A percentile compares a stretch with the other conserved stretches of the same genome.
Conservation (phyloP, 192 early-diverging fungal species). For the Helicostylum pulchrum region DNA sequence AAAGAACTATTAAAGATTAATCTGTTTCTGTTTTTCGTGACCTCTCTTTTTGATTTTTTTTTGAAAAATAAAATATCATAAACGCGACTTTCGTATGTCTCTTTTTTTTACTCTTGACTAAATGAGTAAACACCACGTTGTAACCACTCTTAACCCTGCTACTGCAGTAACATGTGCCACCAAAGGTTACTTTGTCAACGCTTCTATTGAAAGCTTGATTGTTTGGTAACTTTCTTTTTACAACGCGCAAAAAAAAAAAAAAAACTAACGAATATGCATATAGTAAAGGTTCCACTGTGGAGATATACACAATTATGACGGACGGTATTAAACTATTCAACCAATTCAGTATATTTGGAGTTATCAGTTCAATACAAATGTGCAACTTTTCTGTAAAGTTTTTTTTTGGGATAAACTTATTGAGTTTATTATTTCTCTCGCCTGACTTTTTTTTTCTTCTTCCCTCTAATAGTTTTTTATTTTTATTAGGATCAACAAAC, state of each 20-base stretch:
- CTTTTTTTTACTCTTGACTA: too few relatives aligned
- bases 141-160: slow-evolving; percentile 77
- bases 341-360: slow-evolving; percentile 68
- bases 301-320: slow-evolving; percentile 46
- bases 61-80: too few relatives aligned
- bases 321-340: slow-evolving; percentile 48
- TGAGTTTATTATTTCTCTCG: too few relatives aligned
- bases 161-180: slow-evolving; percentile 65
- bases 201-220: slow-evolving; percentile 66
- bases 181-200: slow-evolving; percentile 62
- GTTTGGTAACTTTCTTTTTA: slow-evolving; percentile 51
- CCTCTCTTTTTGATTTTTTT: too few relatives aligned
- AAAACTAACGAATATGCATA: not conserved
- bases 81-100: too few relatives aligned
- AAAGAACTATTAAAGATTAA: too few relatives aligned
- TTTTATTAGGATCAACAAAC: slow-evolving; percentile 45
- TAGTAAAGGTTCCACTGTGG: slow-evolving; percentile 58
- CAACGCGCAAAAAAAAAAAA: not conserved
- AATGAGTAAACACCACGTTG: slow-evolving; percentile 16
- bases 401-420: not conserved
- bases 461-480: not conserved
- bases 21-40: not conserved
- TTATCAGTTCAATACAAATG: slow-evolving; percentile 53
- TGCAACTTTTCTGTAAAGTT: slow-evolving; percentile 36
- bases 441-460: not conserved